phyloP scores from a whole-genome alignment of 352 stramenopile genomes.

The Blastocystis sp. region DNA sequence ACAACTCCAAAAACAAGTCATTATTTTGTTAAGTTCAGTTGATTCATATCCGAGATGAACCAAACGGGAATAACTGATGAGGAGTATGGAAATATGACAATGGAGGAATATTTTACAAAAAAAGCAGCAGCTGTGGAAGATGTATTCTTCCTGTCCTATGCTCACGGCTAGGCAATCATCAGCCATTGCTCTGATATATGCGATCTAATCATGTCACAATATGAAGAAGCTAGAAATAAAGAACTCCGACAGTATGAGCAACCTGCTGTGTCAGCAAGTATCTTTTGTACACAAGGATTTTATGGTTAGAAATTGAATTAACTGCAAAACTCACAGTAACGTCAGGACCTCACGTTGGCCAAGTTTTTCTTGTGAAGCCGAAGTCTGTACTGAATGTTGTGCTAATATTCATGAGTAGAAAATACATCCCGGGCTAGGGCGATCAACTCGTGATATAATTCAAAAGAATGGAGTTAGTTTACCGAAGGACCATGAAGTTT shows the following conservation, averaged over 20 bases:
- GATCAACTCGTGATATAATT: background rate
- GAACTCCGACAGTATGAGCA: background rate
- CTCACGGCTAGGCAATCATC: conserved; percentile 27
- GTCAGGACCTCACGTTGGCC: background rate
- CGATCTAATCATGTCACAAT: conserved; percentile 27
- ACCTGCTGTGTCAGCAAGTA: background rate
- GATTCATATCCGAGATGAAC: background rate
- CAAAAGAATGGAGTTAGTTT: conserved; percentile 19
- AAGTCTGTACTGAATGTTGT: conserved; percentile 2
- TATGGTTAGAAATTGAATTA: background rate
- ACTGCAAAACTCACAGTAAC: background rate
- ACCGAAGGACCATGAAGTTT: conserved; percentile 8
- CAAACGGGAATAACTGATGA: background rate
- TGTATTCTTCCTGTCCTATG: background rate
- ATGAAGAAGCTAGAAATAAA: conserved; percentile 23
- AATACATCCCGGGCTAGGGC: conserved; percentile 12
- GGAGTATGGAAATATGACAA: conserved; percentile 9
- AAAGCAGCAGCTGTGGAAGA: conserved; percentile 12
- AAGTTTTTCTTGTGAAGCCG: conserved; percentile 30
- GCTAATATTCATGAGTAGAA: background rate
- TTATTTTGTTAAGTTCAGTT: background rate
- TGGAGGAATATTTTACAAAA: conserved; percentile 31
- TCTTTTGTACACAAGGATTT: background rate
- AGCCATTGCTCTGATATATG: conserved; percentile 21
- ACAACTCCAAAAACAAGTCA: background rate